phyloP scores from a whole-genome alignment of 148 eudicot genomes.

The Salicornia ramosissima region DNA sequence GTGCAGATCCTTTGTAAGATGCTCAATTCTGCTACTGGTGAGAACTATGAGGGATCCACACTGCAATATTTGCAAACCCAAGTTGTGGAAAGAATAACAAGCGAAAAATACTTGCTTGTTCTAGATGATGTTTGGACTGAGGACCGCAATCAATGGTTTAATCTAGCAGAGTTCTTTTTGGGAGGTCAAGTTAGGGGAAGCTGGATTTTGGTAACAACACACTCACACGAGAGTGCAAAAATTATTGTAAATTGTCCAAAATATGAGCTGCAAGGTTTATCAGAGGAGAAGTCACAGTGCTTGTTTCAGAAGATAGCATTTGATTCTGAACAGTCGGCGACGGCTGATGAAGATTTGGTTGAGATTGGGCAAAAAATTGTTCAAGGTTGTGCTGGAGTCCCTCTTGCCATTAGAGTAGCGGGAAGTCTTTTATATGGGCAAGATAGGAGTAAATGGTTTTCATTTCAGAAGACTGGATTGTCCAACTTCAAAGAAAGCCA shows the following conservation, averaged over 20 bases:
- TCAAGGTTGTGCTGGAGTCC: background rate
- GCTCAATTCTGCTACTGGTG: background rate
- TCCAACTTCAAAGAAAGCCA: background rate
- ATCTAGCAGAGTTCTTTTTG: background rate
- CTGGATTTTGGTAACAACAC: background rate
- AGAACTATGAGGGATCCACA: background rate
- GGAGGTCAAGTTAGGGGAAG: slow-evolving; percentile 3
- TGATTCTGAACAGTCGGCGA: background rate
- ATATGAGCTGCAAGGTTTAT: background rate
- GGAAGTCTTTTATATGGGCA: slow-evolving; percentile 1
- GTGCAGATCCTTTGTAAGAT: background rate
- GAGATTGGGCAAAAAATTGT: background rate
- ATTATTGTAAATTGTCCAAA: background rate
- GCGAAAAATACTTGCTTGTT: background rate
- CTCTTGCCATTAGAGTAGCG: background rate
- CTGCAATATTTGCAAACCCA: background rate
- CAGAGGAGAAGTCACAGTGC: background rate
- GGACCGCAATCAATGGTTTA: background rate
- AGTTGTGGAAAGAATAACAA: background rate
- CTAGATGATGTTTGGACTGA: slow-evolving; percentile 1
- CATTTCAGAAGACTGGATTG: background rate
- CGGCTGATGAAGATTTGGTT: background rate
- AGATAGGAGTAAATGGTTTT: background rate
- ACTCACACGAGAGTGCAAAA: background rate
- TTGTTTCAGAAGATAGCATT: background rate